A percentile compares a stretch with the other conserved stretches of the same genome.
phyloP scores from a whole-genome alignment of 345 rosid genomes.

The Pelargonium nanum region DNA sequence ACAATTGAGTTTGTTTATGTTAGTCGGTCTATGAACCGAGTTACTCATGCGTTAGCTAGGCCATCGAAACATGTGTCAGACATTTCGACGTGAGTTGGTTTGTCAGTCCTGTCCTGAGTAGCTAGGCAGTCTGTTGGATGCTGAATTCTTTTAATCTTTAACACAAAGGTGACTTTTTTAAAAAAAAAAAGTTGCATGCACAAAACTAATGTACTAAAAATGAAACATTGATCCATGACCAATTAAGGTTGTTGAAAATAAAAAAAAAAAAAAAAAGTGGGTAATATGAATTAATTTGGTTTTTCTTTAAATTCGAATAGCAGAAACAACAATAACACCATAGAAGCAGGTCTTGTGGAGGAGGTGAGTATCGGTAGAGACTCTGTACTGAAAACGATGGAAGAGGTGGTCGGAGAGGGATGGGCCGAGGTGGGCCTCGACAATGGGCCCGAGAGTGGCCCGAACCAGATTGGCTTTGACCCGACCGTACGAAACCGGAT shows the following conservation, averaged over 20 bases:
- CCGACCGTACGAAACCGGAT: slow-evolving; percentile 43
- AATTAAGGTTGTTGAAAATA: not conserved
- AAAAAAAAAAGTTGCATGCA: too few species aligned
- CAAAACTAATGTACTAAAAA: too few species aligned
- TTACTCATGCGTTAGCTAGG: too few species aligned
- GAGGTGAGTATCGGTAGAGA: slow-evolving; percentile 29
- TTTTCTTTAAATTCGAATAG: slow-evolving; percentile 21
- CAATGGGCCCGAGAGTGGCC: slow-evolving; percentile 40
- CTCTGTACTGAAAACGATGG: slow-evolving; percentile 29
- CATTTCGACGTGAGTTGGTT: too few species aligned
- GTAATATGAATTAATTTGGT: not conserved
- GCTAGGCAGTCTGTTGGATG: too few species aligned
- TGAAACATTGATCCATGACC: too few species aligned
- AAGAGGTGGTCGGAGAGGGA: slow-evolving; percentile 35
- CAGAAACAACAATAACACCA: slow-evolving; percentile 35
- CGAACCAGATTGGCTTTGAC: slow-evolving; percentile 45
- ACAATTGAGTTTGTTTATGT: too few species aligned
- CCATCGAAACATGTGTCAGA: too few species aligned
- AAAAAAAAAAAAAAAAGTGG: not conserved
- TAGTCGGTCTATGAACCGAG: too few species aligned
- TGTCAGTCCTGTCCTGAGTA: too few species aligned
- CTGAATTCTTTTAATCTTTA: too few species aligned
- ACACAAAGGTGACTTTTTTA: too few species aligned
- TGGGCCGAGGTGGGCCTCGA: slow-evolving; percentile 39
- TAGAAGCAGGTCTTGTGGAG: slow-evolving; percentile 38